These are phyloP conservation scores for Lichtheimia ornata DNA, from an alignment of 371 early-diverging fungal genomes.

Conservation along the genomic window DNA sequence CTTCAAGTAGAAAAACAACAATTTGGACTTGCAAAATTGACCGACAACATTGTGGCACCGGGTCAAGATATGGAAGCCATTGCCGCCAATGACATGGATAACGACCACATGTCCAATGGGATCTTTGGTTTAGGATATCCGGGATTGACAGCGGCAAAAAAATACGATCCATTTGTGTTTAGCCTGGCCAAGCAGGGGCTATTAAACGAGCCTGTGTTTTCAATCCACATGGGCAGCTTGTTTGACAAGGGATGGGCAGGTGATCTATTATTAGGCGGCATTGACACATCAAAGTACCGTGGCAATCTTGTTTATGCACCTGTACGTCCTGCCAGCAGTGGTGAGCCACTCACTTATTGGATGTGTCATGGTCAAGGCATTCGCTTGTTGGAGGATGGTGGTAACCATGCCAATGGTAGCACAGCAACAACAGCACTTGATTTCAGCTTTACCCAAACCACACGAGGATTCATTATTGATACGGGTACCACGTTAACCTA, in stretches of 20 bases:
- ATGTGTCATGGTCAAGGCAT: conserved; percentile 25
- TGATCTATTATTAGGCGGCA: conserved; percentile 58
- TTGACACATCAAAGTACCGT: conserved; percentile 35
- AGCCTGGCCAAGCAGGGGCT: conserved; percentile 28
- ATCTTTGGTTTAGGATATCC: conserved; percentile 35
- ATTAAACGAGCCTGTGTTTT: conserved; percentile 42
- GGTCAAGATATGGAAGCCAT: conserved; percentile 24
- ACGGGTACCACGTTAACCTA: conserved; percentile 37
- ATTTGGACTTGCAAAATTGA: conserved; percentile 53
- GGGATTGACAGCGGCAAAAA: conserved; percentile 27
- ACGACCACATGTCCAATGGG: conserved; percentile 22
- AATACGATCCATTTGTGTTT: conserved; percentile 31
- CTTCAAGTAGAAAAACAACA: conserved; percentile 49
- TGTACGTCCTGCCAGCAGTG: background rate
- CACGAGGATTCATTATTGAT: conserved; percentile 36
- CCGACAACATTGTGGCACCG: conserved; percentile 50
- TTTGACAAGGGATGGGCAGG: conserved; percentile 31
- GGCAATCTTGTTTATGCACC: conserved; percentile 16
- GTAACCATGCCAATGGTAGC: background rate
- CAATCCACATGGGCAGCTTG: conserved; percentile 28
- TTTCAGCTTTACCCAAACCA: no score
- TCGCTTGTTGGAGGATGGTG: conserved; percentile 6
- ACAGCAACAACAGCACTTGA: background rate
- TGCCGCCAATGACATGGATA: conserved; percentile 9
- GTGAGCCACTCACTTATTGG: conserved; percentile 21